These are phyloP conservation scores for Jatropha curcas DNA, from an alignment of 345 rosid species.

Conservation along the genomic window DNA sequence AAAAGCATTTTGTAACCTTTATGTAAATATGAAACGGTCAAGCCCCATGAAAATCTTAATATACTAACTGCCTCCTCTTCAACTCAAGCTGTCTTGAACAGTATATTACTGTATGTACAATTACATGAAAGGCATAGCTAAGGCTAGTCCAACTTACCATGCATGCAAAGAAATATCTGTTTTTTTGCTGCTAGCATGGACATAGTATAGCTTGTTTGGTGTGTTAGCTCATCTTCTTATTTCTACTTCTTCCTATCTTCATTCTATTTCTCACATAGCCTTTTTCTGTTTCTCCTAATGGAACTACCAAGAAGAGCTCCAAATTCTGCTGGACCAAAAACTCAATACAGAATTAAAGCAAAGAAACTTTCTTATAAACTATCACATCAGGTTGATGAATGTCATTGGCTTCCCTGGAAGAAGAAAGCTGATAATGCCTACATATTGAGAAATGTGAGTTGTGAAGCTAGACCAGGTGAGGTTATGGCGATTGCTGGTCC, in stretches of 20 bases:
- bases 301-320: constrained; percentile 19
- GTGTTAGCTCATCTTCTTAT: constrained; percentile 32
- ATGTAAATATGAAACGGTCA: constrained; percentile 3
- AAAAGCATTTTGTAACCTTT: not conserved
- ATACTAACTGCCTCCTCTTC: not conserved
- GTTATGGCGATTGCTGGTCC: constrained; percentile 38
- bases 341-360: constrained; percentile 21
- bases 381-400: constrained; percentile 6
- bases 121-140: not conserved
- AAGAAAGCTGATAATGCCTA: not conserved
- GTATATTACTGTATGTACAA: not conserved
- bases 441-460: constrained; percentile 30
- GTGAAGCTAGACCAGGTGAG: constrained; percentile 35
- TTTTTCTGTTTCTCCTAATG: constrained; percentile 15
- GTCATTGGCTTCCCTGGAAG: constrained; percentile 24
- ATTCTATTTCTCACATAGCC: not conserved
- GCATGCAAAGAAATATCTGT: not conserved
- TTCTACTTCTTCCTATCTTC: constrained; percentile 3
- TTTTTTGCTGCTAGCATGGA: constrained; percentile 13
- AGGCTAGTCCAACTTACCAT: not conserved
- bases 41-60: not conserved
- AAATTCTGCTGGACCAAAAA: not conserved
- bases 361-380: constrained; percentile 27
- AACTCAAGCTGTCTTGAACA: too few relatives aligned
- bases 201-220: constrained; percentile 15